A percentile compares a stretch with the other conserved stretches of the same genome.
Evolutionary conservation across 495 filamentous ascomycete species (phyloP).

Genomic region (Aspergillus biplanus): DNA sequence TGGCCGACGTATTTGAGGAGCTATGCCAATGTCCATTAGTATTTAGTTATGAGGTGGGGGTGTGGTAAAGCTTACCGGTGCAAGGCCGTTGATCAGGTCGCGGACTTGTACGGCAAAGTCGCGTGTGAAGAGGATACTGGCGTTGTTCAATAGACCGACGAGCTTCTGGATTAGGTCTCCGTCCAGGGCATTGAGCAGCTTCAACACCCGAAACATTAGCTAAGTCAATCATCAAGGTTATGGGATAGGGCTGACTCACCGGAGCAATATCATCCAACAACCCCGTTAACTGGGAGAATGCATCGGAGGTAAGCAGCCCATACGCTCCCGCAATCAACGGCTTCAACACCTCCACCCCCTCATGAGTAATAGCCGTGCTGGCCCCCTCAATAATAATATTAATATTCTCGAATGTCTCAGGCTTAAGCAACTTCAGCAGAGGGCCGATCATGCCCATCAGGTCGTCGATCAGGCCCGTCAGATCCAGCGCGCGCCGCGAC

Average conservation of each 20-base stretch:
- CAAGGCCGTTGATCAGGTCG: conserved; percentile 10
- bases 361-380: not conserved
- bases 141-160: not conserved
- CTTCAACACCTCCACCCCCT: not conserved
- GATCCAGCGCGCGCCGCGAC: not conserved
- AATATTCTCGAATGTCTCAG: conserved; percentile 1
- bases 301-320: conserved; percentile 7
- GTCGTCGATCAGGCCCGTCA: not conserved
- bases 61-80: not conserved
- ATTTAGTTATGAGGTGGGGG: not conserved
- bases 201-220: not conserved
- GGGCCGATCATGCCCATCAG: conserved; percentile 1
- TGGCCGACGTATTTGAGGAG: conserved; percentile 9
- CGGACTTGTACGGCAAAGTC: conserved; percentile 2
- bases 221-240: not conserved
- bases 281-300: not conserved
- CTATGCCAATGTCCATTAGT: not conserved
- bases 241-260: not conserved
- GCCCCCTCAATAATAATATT: conserved; percentile 3
- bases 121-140: conserved; percentile 5
- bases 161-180: conserved; percentile 3
- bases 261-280: not conserved
- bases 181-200: conserved; percentile 4
- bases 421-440: not conserved
- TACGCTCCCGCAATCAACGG: not conserved